Conservation (phyloP, 2,329 filamentous ascomycete species). For the Penicillium sp. region DNA sequence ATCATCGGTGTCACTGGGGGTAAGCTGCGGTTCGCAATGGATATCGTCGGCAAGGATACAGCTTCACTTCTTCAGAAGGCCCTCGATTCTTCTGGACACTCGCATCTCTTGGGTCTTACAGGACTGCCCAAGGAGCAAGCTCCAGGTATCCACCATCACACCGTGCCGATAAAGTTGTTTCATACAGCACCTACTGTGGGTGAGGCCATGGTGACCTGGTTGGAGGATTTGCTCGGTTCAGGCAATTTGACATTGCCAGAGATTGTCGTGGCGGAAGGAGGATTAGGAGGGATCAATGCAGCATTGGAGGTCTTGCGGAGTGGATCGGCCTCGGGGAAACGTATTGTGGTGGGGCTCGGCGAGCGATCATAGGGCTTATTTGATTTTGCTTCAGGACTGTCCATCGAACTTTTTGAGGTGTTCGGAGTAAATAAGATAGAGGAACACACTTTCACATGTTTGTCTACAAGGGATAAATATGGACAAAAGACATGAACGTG, state of each 20-base stretch:
- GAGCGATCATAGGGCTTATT: constrained; percentile 4
- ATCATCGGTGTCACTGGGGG: constrained; percentile 59
- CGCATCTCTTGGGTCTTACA: constrained; percentile 66
- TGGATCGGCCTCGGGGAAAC: constrained; percentile 65
- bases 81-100: constrained; percentile 36
- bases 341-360: constrained; percentile 58
- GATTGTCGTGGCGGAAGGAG: constrained; percentile 63
- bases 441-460: not conserved
- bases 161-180: constrained; percentile 72
- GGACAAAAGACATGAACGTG: not conserved
- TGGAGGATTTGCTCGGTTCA: constrained; percentile 62
- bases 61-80: constrained; percentile 58
- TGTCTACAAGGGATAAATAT: not conserved
- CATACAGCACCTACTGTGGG: constrained; percentile 66
- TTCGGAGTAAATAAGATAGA: constrained; percentile 1
- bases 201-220: constrained; percentile 61
- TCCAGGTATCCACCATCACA: constrained; percentile 55
- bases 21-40: constrained; percentile 64
- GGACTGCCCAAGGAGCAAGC: constrained; percentile 61
- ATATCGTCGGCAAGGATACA: constrained; percentile 65
- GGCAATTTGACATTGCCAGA: constrained; percentile 59
- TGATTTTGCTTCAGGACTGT: not conserved
- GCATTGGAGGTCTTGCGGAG: constrained; percentile 65
- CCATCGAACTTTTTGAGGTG: constrained; percentile 2
- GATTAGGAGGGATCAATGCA: constrained; percentile 64